Evolutionary conservation across 495 filamentous ascomycete genomes (phyloP).

Genomic region (Daldinia caldariorum): DNA sequence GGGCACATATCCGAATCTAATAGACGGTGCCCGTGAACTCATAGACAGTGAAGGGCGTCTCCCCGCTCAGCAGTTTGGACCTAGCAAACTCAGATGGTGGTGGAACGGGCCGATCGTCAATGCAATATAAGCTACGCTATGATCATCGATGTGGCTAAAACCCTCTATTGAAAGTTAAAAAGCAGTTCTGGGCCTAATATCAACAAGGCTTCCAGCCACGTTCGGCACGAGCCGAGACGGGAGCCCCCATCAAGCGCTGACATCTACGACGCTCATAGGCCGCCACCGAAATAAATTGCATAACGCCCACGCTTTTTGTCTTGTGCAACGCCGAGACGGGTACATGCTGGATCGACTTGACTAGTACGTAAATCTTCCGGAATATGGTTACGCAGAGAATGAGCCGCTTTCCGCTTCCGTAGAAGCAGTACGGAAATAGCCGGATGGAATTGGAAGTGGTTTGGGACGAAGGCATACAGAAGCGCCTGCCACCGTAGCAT

Average conservation of each 20-base stretch:
- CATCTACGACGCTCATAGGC: background rate
- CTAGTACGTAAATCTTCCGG: conserved; percentile 23
- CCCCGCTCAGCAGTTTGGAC: background rate
- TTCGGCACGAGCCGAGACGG: conserved; percentile 28
- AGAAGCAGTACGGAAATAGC: conserved; percentile 10
- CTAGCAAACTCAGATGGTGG: background rate
- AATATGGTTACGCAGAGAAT: conserved; percentile 14
- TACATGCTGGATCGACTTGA: conserved; percentile 32
- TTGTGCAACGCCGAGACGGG: conserved; percentile 31
- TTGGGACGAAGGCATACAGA: conserved; percentile 22
- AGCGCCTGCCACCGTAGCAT: conserved; percentile 2
- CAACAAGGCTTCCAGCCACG: conserved; percentile 35
- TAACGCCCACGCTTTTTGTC: background rate
- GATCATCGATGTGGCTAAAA: conserved; percentile 4
- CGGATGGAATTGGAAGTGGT: background rate
- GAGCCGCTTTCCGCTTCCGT: conserved; percentile 18
- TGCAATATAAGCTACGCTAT: conserved; percentile 22
- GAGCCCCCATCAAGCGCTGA: conserved; percentile 3
- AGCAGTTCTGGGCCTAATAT: conserved; percentile 17
- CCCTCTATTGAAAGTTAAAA: background rate
- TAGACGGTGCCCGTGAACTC: conserved; percentile 33
- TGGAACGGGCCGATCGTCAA: conserved; percentile 19
- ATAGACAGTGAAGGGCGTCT: conserved; percentile 6
- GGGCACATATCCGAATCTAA: conserved; percentile 27
- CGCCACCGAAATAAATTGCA: background rate